These are phyloP conservation scores for Acer saccharum DNA, from an alignment of 345 rosid species.

Conservation along the genomic window DNA sequence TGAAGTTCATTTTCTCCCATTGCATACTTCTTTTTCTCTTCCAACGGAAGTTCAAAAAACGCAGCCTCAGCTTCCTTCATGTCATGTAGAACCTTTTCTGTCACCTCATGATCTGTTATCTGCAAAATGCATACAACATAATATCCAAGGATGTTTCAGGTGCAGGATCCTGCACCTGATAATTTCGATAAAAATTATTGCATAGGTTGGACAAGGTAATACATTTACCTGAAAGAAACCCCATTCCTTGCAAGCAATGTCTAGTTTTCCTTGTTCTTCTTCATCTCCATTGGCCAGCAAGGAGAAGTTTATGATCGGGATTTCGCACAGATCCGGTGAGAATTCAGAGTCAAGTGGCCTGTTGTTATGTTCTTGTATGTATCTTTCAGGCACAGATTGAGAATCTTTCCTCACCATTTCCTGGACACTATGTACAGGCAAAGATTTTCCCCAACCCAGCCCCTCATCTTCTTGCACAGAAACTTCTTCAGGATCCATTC, in stretches of 20 bases:
- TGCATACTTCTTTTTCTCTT: constrained; percentile 32
- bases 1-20: constrained; percentile 22
- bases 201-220: too few species aligned
- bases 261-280: constrained; percentile 25
- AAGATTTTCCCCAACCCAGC: constrained; percentile 22
- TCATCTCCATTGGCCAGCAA: constrained; percentile 25
- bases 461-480: constrained; percentile 7
- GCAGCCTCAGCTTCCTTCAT: constrained; percentile 23
- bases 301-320: constrained; percentile 30
- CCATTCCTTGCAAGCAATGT: constrained; percentile 39
- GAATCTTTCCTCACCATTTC: constrained; percentile 27
- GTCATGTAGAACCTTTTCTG: background rate
- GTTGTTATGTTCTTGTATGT: constrained; percentile 15
- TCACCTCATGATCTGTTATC: constrained; percentile 17
- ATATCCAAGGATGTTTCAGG: background rate
- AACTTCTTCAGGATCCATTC: constrained; percentile 8
- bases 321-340: background rate
- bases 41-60: constrained; percentile 31
- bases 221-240: constrained; percentile 36
- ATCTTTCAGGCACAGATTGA: constrained; percentile 20
- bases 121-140: constrained; percentile 13
- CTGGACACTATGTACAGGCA: constrained; percentile 23
- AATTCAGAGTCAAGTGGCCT: constrained; percentile 14
- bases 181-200: too few species aligned
- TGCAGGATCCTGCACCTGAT: too few species aligned